A percentile compares a stretch with the other conserved stretches of the same genome.
Evolutionary conservation across 2,329 filamentous ascomycete species (phyloP).

Genomic region (Fonsecaea pedrosoi): DNA sequence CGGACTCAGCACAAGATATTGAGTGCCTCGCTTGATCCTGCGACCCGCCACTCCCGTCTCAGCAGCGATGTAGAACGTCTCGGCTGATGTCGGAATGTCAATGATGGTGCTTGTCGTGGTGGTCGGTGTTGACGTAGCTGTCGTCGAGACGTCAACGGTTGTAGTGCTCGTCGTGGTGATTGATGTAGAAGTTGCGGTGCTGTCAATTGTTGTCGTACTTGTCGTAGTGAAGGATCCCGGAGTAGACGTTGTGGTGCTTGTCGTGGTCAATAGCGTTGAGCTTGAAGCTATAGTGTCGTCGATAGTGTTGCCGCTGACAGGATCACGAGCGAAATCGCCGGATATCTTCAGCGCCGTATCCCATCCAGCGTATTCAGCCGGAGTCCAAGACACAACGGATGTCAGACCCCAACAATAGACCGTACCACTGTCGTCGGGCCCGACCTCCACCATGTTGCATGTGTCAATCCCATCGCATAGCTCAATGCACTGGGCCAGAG

Average conservation of each 20-base stretch:
- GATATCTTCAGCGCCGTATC: no score
- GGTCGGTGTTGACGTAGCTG: background rate
- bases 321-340: no score
- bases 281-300: background rate
- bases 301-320: no score
- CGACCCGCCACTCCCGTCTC: slow-evolving; percentile 2
- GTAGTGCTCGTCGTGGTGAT: background rate
- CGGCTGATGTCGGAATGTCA: background rate
- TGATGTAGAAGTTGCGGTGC: background rate
- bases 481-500: no score
- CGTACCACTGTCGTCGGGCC: no score
- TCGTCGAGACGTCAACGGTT: background rate
- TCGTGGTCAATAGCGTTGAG: background rate
- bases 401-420: no score
- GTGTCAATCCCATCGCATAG: no score
- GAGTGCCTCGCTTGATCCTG: slow-evolving; percentile 2
- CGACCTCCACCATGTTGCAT: no score
- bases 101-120: background rate
- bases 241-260: background rate
- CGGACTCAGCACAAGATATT: slow-evolving; percentile 8
- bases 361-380: no score
- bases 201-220: background rate
- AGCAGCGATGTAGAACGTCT: slow-evolving; percentile 5
- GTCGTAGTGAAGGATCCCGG: background rate
- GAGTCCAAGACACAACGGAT: no score